Evolutionary conservation across 768 basidiomycete genomes (phyloP), one percentile per base, ranked within the genome.

Genomic region (Phanerochaete sordida): DNA sequence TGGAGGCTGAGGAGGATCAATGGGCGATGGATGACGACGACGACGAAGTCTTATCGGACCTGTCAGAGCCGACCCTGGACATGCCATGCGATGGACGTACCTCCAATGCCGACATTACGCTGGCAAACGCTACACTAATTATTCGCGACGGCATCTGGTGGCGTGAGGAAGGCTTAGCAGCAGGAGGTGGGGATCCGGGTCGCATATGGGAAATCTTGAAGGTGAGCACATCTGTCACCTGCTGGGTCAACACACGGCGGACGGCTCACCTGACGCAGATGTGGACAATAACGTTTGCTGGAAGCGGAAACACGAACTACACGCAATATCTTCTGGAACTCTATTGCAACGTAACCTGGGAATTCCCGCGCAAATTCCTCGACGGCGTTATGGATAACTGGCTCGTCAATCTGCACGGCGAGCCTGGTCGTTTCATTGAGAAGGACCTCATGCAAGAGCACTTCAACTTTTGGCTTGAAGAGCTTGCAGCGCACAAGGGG

Each of bases 391-490:
- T 66, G 15, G 50, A 50, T 21, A 66, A 62, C 50, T 64, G 64
- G 63, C 61, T 66, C n/a, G 63, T 66, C 31, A 66, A 66, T 28
- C 54, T 57, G 0, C 46, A 45, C 13, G 65, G 63, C 3, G 9
- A 55, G 19, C 44, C 48, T 7, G 63, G 61, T 1, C 54, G 53
- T 24, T 62, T 62, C 51, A 61, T 27, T 12, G 65, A 66, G 46
- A 30, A 35, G 21, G 60, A 66, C 33, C 43, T 66, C 19, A 65
- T 72, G 30, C 74, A 76, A 56, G 75, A 76, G 54, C 69, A 71
- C 43, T 67, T 73, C 52, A 74, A 76, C 49, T 62, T 65, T 9
- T 63, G 70, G 21, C 66, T 75, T 16, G 70, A 74, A 31, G 57
- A 58, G 12, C 27, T 58, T 6, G 61, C 57, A 6, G 50, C 64